These are phyloP conservation scores for Pyricularia grisea DNA, from an alignment of 2,329 filamentous ascomycete species.

Conservation along the genomic window DNA sequence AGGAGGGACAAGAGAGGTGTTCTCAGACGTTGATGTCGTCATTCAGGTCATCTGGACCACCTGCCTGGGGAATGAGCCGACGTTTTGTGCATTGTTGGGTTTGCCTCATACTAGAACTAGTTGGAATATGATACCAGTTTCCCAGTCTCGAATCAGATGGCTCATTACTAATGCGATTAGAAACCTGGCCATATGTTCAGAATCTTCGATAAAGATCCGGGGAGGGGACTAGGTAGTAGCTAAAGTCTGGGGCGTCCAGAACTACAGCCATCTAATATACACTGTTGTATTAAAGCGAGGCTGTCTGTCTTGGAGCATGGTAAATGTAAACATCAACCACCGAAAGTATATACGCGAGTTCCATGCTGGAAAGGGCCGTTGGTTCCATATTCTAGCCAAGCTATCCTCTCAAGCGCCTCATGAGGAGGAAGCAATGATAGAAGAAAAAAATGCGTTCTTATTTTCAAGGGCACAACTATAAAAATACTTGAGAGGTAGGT, in stretches of 20 bases:
- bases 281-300: too few relatives aligned
- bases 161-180: neutral
- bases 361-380: too few relatives aligned
- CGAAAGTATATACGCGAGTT: too few relatives aligned
- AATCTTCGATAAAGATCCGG: too few relatives aligned
- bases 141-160: neutral
- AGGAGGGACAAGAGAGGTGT: conserved; percentile 46
- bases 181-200: neutral
- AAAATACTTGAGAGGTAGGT: neutral
- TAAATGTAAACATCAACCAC: too few relatives aligned
- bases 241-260: too few relatives aligned
- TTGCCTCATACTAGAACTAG: neutral
- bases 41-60: neutral
- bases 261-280: too few relatives aligned
- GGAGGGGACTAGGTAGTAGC: too few relatives aligned
- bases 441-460: neutral
- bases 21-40: neutral
- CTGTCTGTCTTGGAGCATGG: too few relatives aligned
- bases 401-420: neutral
- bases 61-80: neutral
- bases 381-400: too few relatives aligned
- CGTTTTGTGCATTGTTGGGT: neutral
- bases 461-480: neutral
- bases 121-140: neutral
- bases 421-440: neutral